Percentiles rank a stretch among this genome's conserved stretches.
Conservation (phyloP, 2,329 filamentous ascomycete genomes). For the Xylariaceae sp. region DNA sequence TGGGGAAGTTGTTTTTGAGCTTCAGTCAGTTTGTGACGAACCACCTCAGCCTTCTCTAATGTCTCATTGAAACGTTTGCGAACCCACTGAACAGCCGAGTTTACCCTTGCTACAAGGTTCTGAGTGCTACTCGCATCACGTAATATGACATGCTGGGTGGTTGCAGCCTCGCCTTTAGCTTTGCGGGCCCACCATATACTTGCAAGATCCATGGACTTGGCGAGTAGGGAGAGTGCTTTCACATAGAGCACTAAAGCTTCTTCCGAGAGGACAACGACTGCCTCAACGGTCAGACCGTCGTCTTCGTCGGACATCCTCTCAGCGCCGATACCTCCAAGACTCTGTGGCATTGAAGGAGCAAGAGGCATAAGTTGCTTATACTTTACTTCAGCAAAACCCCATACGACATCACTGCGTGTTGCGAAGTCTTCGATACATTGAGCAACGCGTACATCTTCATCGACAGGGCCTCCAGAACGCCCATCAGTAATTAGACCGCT, state of each 20-base stretch:
- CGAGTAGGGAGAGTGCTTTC: slow-evolving; percentile 84
- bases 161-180: slow-evolving; percentile 59
- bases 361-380: slow-evolving; percentile 94
- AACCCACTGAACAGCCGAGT: slow-evolving; percentile 93
- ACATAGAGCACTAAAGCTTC: slow-evolving; percentile 95
- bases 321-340: slow-evolving; percentile 57
- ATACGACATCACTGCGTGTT: slow-evolving; percentile 91
- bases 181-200: slow-evolving; percentile 86
- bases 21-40: slow-evolving; percentile 81
- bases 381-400: slow-evolving; percentile 96
- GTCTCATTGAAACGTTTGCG: slow-evolving; percentile 94
- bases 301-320: slow-evolving; percentile 59
- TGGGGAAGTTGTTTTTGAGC: slow-evolving; percentile 79
- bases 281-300: slow-evolving; percentile 78
- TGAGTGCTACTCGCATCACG: slow-evolving; percentile 42
- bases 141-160: slow-evolving; percentile 36
- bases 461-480: slow-evolving; percentile 56
- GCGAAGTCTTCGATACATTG: slow-evolving; percentile 88
- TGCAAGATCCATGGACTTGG: slow-evolving; percentile 93
- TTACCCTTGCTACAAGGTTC: slow-evolving; percentile 67
- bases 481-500: slow-evolving; percentile 65
- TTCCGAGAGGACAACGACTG: slow-evolving; percentile 81
- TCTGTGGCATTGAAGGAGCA: slow-evolving; percentile 71
- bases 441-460: slow-evolving; percentile 76
- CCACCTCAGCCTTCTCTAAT: slow-evolving; percentile 90